phyloP scores from a whole-genome alignment of 345 rosid species.

The Syzygium jambos region DNA sequence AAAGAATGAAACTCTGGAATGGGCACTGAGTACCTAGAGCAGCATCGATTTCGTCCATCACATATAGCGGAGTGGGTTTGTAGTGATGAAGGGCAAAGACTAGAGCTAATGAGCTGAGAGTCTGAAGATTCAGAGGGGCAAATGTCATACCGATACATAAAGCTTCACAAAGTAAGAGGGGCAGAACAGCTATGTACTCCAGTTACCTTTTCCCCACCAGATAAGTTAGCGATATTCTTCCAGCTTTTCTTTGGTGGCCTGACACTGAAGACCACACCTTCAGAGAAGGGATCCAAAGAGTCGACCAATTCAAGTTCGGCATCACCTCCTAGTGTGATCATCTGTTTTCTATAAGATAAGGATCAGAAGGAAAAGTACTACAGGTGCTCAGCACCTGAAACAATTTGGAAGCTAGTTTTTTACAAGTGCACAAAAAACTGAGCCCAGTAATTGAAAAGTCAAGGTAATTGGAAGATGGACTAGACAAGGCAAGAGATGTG shows the following conservation, averaged over 20 bases:
- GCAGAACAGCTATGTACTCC: background rate
- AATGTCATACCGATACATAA: background rate
- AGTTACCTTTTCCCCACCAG: constrained; percentile 95
- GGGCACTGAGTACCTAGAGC: constrained; percentile 52
- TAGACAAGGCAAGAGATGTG: background rate
- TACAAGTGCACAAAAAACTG: background rate
- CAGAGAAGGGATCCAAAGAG: constrained; percentile 96
- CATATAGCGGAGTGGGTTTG: constrained; percentile 98
- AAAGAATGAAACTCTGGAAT: background rate
- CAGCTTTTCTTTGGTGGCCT: constrained; percentile 99
- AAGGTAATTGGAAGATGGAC: background rate
- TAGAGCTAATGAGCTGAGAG: constrained; percentile 93
- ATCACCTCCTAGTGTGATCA: constrained; percentile 99
- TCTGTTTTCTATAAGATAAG: constrained; percentile 28
- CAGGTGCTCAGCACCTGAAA: background rate
- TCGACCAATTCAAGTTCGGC: constrained; percentile 97
- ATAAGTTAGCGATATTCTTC: constrained; percentile 93
- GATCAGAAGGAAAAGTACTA: background rate
- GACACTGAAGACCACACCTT: constrained; percentile 96
- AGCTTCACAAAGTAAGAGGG: background rate
- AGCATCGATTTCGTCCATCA: constrained; percentile 97
- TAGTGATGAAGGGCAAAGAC: constrained; percentile 98
- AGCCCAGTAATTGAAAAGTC: background rate
- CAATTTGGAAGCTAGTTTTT: background rate
- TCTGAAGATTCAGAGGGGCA: constrained; percentile 32